phyloP scores from a whole-genome alignment of 306 rosid genomes.

The Hippophae gyantsensis region DNA sequence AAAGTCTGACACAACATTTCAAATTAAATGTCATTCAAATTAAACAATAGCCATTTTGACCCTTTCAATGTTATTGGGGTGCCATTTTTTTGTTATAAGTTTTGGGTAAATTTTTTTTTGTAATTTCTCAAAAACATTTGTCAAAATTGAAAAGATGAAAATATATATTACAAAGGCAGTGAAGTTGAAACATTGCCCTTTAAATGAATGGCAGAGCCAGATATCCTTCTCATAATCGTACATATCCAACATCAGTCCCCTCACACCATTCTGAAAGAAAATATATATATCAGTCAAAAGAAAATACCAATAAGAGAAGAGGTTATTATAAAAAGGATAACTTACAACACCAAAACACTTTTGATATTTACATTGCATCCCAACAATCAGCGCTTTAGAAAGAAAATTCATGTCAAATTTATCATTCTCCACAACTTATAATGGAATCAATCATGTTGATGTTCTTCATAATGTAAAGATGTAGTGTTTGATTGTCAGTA shows the following conservation, averaged over 20 bases:
- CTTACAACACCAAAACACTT: not conserved
- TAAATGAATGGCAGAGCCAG: slow-evolving; percentile 97
- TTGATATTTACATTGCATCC: not conserved
- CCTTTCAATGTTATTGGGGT: too few relatives aligned
- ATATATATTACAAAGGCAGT: slow-evolving; percentile 72
- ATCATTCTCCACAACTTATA: not conserved
- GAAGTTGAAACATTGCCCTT: slow-evolving; percentile 89
- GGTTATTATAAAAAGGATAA: not conserved
- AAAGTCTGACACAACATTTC: too few relatives aligned
- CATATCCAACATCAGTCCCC: slow-evolving; percentile 98
- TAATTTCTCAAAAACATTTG: not conserved
- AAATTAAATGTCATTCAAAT: too few relatives aligned
- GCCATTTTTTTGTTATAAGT: too few relatives aligned
- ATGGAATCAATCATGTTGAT: too few relatives aligned
- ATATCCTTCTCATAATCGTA: slow-evolving; percentile 77
- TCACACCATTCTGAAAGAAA: slow-evolving; percentile 73
- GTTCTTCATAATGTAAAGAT: too few relatives aligned
- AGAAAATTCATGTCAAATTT: slow-evolving; percentile 8
- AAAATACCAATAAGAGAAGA: not conserved
- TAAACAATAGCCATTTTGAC: too few relatives aligned
- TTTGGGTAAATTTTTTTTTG: not conserved
- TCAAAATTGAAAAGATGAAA: slow-evolving; percentile 12
- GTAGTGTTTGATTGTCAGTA: too few relatives aligned
- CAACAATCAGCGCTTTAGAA: slow-evolving; percentile 8
- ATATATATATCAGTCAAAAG: slow-evolving; percentile 16